Evolutionary conservation across 108 stramenopile species (phyloP).

Genomic region (Pinguiococcus pyrenoidosus): DNA sequence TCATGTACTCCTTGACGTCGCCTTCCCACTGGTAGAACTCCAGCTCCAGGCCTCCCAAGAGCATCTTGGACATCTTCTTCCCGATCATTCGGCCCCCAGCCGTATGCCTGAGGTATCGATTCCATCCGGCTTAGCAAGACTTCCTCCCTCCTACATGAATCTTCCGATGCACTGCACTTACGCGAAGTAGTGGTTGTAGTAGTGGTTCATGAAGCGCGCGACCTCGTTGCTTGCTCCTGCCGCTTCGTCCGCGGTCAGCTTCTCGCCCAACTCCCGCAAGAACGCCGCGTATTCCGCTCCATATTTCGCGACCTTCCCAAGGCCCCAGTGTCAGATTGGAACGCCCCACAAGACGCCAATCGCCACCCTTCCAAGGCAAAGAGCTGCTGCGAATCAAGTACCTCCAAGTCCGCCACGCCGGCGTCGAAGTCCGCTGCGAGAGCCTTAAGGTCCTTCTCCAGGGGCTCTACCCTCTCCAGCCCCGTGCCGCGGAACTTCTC

Average conservation of each 20-base stretch:
- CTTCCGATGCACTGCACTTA: too few relatives aligned
- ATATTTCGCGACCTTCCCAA: constrained; percentile 21
- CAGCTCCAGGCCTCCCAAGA: constrained; percentile 59
- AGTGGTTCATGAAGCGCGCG: constrained; percentile 81
- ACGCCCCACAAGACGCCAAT: too few relatives aligned
- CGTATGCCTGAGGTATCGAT: too few relatives aligned
- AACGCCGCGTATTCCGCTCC: constrained; percentile 17
- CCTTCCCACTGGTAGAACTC: constrained; percentile 80
- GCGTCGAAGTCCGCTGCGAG: too few relatives aligned
- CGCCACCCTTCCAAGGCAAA: too few relatives aligned
- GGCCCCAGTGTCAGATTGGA: too few relatives aligned
- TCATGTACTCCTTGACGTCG: constrained; percentile 62
- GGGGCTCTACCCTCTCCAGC: constrained; percentile 54
- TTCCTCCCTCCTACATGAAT: too few relatives aligned
- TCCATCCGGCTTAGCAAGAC: too few relatives aligned
- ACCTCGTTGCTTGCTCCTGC: constrained; percentile 30
- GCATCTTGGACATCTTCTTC: constrained; percentile 58
- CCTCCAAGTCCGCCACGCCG: too few relatives aligned
- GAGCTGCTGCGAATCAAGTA: too few relatives aligned
- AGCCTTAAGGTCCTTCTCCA: constrained; percentile 70
- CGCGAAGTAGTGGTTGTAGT: constrained; percentile 86
- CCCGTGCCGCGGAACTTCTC: constrained; percentile 58
- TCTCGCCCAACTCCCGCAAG: too few relatives aligned
- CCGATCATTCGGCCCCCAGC: constrained; percentile 85
- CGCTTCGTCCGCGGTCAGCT: too few relatives aligned